Evolutionary conservation across 495 filamentous ascomycete genomes (phyloP).

Genomic region (Lasiosphaeriaceae sp.): DNA sequence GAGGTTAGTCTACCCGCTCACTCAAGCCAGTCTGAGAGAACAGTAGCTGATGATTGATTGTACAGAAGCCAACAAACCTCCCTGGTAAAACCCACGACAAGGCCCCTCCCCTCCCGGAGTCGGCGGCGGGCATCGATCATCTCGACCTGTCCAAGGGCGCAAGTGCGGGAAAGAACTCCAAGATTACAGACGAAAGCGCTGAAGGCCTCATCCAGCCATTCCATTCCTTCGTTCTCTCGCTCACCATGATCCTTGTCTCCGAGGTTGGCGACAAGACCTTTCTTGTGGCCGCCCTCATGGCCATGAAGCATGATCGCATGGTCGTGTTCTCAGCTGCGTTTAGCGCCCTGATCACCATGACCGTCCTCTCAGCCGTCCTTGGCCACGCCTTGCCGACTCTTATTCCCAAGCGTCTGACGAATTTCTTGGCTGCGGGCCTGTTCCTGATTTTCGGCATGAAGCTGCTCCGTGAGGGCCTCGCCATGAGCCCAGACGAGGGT

Average conservation of each 20-base stretch:
- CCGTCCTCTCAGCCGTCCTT: slow-evolving; percentile 90
- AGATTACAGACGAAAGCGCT: slow-evolving; percentile 38
- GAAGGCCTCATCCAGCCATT: slow-evolving; percentile 74
- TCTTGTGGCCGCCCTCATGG: slow-evolving; percentile 95
- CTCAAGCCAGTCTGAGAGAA: background rate
- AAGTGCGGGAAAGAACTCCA: slow-evolving; percentile 21
- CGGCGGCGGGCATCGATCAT: slow-evolving; percentile 57
- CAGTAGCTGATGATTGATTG: slow-evolving; percentile 9
- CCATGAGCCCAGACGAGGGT: slow-evolving; percentile 82
- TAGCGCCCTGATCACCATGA: slow-evolving; percentile 86
- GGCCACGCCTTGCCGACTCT: slow-evolving; percentile 90
- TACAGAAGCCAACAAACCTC: slow-evolving; percentile 76
- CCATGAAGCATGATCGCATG: slow-evolving; percentile 93
- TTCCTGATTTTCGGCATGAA: slow-evolving; percentile 88
- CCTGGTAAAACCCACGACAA: slow-evolving; percentile 78
- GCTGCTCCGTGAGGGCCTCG: slow-evolving; percentile 81
- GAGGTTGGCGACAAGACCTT: slow-evolving; percentile 99
- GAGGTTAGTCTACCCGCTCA: slow-evolving; percentile 50
- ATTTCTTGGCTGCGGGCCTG: slow-evolving; percentile 74
- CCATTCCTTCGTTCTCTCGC: slow-evolving; percentile 87
- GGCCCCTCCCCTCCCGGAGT: slow-evolving; percentile 66
- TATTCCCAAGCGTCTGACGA: slow-evolving; percentile 83
- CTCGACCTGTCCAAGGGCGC: slow-evolving; percentile 58
- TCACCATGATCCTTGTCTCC: slow-evolving; percentile 96
- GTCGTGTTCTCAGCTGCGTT: slow-evolving; percentile 95